Evolutionary conservation across 1,284 basidiomycete genomes (phyloP).

Genomic region (Cryptococcus deneoformans): DNA sequence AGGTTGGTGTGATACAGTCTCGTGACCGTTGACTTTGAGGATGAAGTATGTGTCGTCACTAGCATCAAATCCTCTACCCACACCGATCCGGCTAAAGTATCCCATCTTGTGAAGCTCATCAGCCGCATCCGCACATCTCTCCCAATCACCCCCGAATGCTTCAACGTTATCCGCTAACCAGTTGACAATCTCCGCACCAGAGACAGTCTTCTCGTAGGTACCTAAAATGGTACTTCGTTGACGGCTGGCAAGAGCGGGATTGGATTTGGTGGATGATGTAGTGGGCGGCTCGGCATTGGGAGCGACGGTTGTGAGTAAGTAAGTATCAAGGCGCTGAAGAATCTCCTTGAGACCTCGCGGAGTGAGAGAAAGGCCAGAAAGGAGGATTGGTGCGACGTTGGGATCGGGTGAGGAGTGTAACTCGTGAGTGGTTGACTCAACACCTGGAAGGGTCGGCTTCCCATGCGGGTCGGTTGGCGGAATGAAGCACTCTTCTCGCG

Average conservation of each 20-base stretch:
- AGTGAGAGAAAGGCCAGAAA: slow-evolving; percentile 69
- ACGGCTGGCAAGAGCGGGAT: slow-evolving; percentile 60
- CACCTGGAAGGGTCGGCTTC: slow-evolving; percentile 23
- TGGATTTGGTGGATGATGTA: slow-evolving; percentile 57
- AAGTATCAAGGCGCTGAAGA: slow-evolving; percentile 55
- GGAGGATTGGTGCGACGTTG: slow-evolving; percentile 55
- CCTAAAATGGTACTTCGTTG: slow-evolving; percentile 74
- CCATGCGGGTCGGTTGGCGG: slow-evolving; percentile 40
- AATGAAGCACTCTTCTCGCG: slow-evolving; percentile 40
- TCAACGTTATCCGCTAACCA: slow-evolving; percentile 70
- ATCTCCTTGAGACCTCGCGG: slow-evolving; percentile 64
- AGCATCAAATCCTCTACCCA: slow-evolving; percentile 47
- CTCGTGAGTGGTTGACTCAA: slow-evolving; percentile 14
- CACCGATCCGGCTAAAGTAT: slow-evolving; percentile 68
- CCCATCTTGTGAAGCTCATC: slow-evolving; percentile 70
- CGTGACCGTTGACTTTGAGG: slow-evolving; percentile 28
- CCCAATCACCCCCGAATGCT: slow-evolving; percentile 69
- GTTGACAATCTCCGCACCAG: slow-evolving; percentile 71
- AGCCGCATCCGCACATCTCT: slow-evolving; percentile 75
- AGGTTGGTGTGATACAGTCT: slow-evolving; percentile 10
- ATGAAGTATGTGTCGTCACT: slow-evolving; percentile 42
- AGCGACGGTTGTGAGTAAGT: slow-evolving; percentile 40
- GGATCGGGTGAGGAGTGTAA: background rate
- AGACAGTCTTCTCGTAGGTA: slow-evolving; percentile 80
- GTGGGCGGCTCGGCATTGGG: slow-evolving; percentile 32